Conservation (phyloP, 192 early-diverging fungal species). For the Spizellomyces punctatus region DNA sequence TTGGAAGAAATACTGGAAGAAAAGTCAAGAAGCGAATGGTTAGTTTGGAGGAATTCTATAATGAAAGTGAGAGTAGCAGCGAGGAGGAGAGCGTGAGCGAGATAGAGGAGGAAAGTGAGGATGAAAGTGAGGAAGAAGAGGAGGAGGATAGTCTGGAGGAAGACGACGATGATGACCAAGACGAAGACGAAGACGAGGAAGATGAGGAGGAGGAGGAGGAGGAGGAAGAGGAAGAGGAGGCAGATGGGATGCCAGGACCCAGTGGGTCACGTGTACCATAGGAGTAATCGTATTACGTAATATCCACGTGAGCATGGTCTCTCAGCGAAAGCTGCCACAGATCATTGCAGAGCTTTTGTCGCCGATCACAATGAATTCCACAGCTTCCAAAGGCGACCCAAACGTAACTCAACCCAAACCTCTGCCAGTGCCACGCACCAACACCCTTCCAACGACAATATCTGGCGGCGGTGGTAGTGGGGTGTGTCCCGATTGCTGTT, state of each 20-base stretch:
- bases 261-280: background rate
- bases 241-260: slow-evolving; percentile 19
- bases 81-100: background rate
- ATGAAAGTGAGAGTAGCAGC: background rate
- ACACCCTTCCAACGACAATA: no score
- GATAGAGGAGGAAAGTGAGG: slow-evolving; percentile 28
- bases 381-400: no score
- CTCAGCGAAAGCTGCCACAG: no score
- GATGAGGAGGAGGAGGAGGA: slow-evolving; percentile 34
- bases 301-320: no score
- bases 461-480: no score
- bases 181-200: background rate
- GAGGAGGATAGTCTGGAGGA: slow-evolving; percentile 21
- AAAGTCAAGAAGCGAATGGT: slow-evolving; percentile 37
- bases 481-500: no score
- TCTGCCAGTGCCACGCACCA: no score
- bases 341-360: no score
- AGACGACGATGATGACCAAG: background rate
- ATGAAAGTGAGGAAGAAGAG: slow-evolving; percentile 32
- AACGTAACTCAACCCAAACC: no score
- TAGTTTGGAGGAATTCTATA: slow-evolving; percentile 37
- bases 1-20: slow-evolving; percentile 10
- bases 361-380: no score
- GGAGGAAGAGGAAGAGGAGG: slow-evolving; percentile 39
- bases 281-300: background rate